Evolutionary conservation across 441 rosid species (phyloP), one percentile per base, ranked within the genome.

Genomic region (Corymbia citriodora): DNA sequence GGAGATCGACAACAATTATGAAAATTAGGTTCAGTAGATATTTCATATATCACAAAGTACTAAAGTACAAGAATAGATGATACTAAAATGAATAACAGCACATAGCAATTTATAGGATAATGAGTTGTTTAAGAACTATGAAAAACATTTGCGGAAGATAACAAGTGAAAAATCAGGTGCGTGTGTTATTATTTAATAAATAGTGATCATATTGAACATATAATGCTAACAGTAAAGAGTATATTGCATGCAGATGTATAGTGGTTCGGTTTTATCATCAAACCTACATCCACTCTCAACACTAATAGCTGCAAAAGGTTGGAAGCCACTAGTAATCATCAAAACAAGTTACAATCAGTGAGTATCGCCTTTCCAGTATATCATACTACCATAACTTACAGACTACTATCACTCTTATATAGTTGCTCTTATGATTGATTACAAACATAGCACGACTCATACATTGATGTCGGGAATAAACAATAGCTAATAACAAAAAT

Each of bases 221-320:
- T 61, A 61, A 61, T 61, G 68, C 68, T 27, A 61, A 61, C 11
- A 61, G 27, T 27, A n/a, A 27, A 27, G 68, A 27, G 68, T 25
- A 40, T 40, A 40, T 40, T 40, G 45, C 45, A 25, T 11, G 68
- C 15, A 61, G 0, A 27, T 61, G 11, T 61, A 61, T 14, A 11
- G 0, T 0, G 0, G 1, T 61, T 27, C 12, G 16, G 0, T 12
- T 61, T 27, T 27, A 61, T 27, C 27, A 15, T 6, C 0, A 61
- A 27, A n/a, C 31, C 0, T 61, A 61, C 68, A 27, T 61, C 16
- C 27, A 3, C 3, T 0, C 0, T 27, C 27, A 61, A 61, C 6
- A 61, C 0, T 23, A 57, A 9, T 29, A 25, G 0, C 25, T 31
- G 11, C 4, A 0, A 61, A 61, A 61, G 68, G 27, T 0, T 61